phyloP scores from a whole-genome alignment of 768 basidiomycete species.

The Serendipita vermifera region DNA sequence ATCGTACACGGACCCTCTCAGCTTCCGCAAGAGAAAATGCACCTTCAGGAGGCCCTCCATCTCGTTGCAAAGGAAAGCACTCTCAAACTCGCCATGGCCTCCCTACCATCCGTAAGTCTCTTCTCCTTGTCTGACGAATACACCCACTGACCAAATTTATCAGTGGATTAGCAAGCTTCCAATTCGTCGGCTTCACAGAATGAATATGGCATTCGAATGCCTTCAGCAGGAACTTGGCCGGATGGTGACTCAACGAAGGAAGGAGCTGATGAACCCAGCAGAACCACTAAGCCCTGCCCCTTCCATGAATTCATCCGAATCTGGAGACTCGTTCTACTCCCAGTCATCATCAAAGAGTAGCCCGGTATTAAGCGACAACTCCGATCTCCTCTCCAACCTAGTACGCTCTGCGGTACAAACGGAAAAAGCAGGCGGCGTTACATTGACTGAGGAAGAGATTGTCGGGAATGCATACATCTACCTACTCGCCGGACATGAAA shows the following conservation, averaged over 20 bases:
- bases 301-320: not conserved
- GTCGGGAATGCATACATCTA: conserved; percentile 4
- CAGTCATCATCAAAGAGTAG: too few relatives aligned
- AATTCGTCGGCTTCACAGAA: not conserved
- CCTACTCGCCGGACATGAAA: conserved; percentile 24
- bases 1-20: too few relatives aligned
- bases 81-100: conserved; percentile 3
- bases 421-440: not conserved
- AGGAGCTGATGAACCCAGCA: not conserved
- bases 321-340: too few relatives aligned
- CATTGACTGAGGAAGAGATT: not conserved
- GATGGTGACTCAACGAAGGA: not conserved
- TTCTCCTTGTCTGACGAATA: not conserved
- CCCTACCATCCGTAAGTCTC: not conserved
- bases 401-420: conserved; percentile 4
- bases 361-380: too few relatives aligned
- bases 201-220: conserved; percentile 7
- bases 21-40: too few relatives aligned
- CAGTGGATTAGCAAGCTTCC: not conserved
- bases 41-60: conserved; percentile 1
- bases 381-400: conserved; percentile 1
- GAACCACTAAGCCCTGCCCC: not conserved
- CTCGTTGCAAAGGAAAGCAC: conserved; percentile 7
- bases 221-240: not conserved
- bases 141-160: too few relatives aligned